Percentiles rank a stretch among this genome's conserved stretches.
phyloP scores from a whole-genome alignment of 352 stramenopile species.

The Globisporangium carolinianum region DNA sequence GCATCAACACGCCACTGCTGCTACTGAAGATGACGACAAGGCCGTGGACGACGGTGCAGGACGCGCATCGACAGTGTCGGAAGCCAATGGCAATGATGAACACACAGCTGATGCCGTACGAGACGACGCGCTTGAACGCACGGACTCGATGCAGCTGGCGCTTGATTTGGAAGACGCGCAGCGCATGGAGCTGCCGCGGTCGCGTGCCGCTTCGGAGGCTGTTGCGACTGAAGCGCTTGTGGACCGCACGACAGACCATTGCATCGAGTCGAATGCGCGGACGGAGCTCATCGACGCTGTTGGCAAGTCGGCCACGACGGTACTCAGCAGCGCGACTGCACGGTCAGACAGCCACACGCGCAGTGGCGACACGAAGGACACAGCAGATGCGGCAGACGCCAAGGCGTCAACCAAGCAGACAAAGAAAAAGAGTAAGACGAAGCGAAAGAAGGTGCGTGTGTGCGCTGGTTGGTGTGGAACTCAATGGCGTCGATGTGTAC shows the following conservation, averaged over 20 bases:
- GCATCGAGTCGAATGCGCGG: slow-evolving; percentile 14
- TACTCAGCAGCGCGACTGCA: neutral
- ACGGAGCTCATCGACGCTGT: slow-evolving; percentile 18
- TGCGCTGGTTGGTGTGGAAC: neutral
- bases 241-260: neutral
- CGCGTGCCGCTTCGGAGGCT: slow-evolving; percentile 3
- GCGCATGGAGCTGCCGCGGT: neutral
- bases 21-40: too few species aligned
- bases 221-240: neutral
- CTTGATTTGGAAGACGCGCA: slow-evolving; percentile 5
- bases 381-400: neutral
- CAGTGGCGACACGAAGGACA: slow-evolving; percentile 5
- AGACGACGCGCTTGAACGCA: slow-evolving; percentile 2
- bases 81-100: too few species aligned
- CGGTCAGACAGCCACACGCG: neutral
- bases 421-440: slow-evolving; percentile 8
- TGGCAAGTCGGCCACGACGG: slow-evolving; percentile 21
- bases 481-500: too few species aligned
- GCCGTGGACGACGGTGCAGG: too few species aligned
- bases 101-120: neutral
- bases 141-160: neutral
- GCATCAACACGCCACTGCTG: neutral
- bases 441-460: slow-evolving; percentile 10
- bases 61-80: too few species aligned
- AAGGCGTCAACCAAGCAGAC: slow-evolving; percentile 9